These are phyloP conservation scores for Chaetomium sp. DNA, from an alignment of 2,329 filamentous ascomycete genomes.

Conservation along the genomic window DNA sequence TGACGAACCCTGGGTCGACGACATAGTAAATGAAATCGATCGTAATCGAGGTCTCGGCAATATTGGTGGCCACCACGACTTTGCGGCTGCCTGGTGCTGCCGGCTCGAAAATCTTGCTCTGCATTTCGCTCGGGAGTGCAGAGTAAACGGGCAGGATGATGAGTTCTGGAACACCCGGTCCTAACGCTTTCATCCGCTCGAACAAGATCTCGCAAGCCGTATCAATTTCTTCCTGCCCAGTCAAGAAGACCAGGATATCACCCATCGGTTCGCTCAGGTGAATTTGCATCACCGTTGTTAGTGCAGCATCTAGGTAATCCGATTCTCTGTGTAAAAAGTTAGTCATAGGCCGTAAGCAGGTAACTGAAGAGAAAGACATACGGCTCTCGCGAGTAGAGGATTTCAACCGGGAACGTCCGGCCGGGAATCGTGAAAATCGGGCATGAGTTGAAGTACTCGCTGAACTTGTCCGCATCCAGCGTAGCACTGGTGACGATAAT, in stretches of 20 bases:
- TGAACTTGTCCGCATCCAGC: conserved; percentile 95
- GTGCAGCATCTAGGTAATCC: conserved; percentile 86
- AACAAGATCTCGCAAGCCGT: conserved; percentile 86
- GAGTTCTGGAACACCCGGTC: conserved; percentile 82
- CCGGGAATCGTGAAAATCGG: conserved; percentile 97
- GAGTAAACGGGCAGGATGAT: conserved; percentile 96
- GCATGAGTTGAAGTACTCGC: conserved; percentile 88
- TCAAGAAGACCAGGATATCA: conserved; percentile 94
- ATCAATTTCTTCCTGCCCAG: conserved; percentile 96
- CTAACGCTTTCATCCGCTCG: conserved; percentile 93
- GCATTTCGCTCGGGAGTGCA: conserved; percentile 85
- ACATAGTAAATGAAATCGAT: conserved; percentile 98
- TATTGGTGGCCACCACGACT: conserved; percentile 96
- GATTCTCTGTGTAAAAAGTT: conserved; percentile 51
- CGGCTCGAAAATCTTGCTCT: conserved; percentile 90
- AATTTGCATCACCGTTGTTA: conserved; percentile 98
- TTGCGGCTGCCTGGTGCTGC: conserved; percentile 81
- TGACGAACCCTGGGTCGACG: conserved; percentile 93
- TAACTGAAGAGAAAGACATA: background rate
- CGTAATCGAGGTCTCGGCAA: conserved; percentile 95
- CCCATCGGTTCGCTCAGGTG: conserved; percentile 87
- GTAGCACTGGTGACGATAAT: conserved; percentile 96
- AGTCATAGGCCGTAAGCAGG: background rate
- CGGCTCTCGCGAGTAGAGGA: conserved; percentile 90
- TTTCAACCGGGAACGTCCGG: conserved; percentile 89